These are phyloP conservation scores for Austroboletus novae-zelandiae DNA, from an alignment of 1,284 basidiomycete species.

Conservation along the genomic window DNA sequence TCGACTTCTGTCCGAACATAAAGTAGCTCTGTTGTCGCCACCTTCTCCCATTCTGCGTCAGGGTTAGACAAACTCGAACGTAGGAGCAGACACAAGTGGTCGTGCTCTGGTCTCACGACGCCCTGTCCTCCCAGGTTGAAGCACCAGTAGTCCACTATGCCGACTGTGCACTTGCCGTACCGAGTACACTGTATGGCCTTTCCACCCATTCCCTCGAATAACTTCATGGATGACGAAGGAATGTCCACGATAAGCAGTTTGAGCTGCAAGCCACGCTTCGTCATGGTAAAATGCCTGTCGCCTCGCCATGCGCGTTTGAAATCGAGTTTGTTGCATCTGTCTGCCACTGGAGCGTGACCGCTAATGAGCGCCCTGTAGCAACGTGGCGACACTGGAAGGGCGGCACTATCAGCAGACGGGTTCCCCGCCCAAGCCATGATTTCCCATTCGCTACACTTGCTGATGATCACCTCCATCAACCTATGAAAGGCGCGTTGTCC, in stretches of 20 bases:
- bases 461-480: slow-evolving; percentile 29
- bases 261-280: slow-evolving; percentile 31
- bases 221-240: slow-evolving; percentile 14
- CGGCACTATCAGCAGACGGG: slow-evolving; percentile 27
- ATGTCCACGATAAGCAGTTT: slow-evolving; percentile 26
- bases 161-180: slow-evolving; percentile 24
- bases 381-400: slow-evolving; percentile 29
- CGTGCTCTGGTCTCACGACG: slow-evolving; percentile 20
- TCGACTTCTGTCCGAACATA: slow-evolving; percentile 24
- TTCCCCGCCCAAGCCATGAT: slow-evolving; percentile 33
- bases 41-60: slow-evolving; percentile 29
- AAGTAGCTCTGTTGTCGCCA: slow-evolving; percentile 23
- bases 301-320: slow-evolving; percentile 22
- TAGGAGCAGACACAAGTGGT: slow-evolving; percentile 30
- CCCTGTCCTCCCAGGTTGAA: slow-evolving; percentile 28
- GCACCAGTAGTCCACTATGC: slow-evolving; percentile 32
- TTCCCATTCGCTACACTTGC: slow-evolving; percentile 30
- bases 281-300: slow-evolving; percentile 31
- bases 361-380: slow-evolving; percentile 23
- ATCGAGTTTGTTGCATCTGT: background rate
- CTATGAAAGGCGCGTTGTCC: slow-evolving; percentile 30
- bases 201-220: slow-evolving; percentile 20
- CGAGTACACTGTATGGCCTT: slow-evolving; percentile 10
- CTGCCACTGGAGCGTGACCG: background rate
- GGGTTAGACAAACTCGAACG: slow-evolving; percentile 31